These are phyloP conservation scores for Ceratocystis cubensis DNA, from an alignment of 2,329 filamentous ascomycete species.

Conservation along the genomic window DNA sequence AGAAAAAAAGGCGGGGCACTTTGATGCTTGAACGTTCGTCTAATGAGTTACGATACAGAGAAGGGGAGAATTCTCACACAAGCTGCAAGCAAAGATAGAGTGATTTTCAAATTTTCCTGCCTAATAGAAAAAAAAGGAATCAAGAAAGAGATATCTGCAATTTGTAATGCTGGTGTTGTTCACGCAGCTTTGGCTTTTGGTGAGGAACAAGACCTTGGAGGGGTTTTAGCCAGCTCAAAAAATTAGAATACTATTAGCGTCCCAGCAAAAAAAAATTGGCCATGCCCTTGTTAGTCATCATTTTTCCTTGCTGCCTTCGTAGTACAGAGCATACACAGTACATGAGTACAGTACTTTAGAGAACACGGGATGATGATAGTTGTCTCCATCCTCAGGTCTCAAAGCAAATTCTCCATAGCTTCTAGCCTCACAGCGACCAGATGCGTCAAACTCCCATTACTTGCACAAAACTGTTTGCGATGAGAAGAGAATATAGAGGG, in stretches of 20 bases:
- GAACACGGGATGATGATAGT: no score
- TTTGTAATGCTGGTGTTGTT: background rate
- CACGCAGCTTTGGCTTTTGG: background rate
- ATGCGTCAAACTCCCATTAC: no score
- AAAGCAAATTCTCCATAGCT: no score
- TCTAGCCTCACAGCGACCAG: no score
- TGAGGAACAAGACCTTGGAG: constrained; percentile 14
- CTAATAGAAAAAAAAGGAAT: background rate
- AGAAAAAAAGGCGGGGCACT: constrained; percentile 18
- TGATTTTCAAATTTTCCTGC: no score
- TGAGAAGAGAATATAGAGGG: no score
- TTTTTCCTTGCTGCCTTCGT: background rate
- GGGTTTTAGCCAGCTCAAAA: constrained; percentile 19
- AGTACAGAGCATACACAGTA: background rate
- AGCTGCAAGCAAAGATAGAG: background rate
- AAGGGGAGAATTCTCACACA: background rate
- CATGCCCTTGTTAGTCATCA: constrained; percentile 20
- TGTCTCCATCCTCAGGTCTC: no score
- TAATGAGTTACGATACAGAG: background rate
- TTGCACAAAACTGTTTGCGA: no score
- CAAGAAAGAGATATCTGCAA: background rate
- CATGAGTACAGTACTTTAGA: background rate
- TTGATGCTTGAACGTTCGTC: background rate
- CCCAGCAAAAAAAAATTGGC: constrained; percentile 14
- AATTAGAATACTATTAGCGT: constrained; percentile 20